phyloP scores from a whole-genome alignment of 257 asterid genomes.

The Parsonsia alboflavescens region DNA sequence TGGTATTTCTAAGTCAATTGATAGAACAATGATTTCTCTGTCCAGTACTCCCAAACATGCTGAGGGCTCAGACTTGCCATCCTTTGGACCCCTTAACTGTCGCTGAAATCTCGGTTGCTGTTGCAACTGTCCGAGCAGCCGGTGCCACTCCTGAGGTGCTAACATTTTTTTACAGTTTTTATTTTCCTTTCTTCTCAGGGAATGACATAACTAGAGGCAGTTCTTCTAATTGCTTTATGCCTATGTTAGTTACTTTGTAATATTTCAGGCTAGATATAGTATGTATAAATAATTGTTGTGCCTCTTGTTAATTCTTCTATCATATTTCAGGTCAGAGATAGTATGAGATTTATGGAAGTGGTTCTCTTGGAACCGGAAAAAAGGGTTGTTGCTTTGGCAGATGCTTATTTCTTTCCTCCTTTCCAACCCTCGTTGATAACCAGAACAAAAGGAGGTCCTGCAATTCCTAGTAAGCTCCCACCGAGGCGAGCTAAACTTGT shows the following conservation, averaged over 20 bases:
- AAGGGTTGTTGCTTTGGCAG: constrained; percentile 85
- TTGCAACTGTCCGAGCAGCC: constrained; percentile 92
- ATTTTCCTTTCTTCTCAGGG: not conserved
- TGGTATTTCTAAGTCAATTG: not conserved
- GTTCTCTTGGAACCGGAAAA: constrained; percentile 95
- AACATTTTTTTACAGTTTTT: not conserved
- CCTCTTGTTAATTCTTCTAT: not conserved
- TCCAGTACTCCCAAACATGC: constrained; percentile 56
- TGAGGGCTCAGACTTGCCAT: constrained; percentile 75
- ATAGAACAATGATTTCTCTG: constrained; percentile 6
- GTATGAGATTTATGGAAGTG: constrained; percentile 91
- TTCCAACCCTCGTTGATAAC: constrained; percentile 84
- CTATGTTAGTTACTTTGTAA: not conserved
- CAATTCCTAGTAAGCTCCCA: constrained; percentile 82
- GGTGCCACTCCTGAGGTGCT: constrained; percentile 97
- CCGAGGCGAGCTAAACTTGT: constrained; percentile 86
- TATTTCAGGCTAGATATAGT: constrained; percentile 75
- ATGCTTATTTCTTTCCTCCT: constrained; percentile 97
- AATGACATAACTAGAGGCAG: not conserved
- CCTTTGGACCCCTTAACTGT: constrained; percentile 94
- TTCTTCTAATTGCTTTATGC: not conserved
- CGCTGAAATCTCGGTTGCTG: constrained; percentile 86
- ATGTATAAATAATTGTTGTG: constrained; percentile 35
- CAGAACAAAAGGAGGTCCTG: constrained; percentile 81
- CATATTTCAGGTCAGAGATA: constrained; percentile 72